Evolutionary conservation across 352 stramenopile genomes (phyloP).

Genomic region (Globisporangium recalcitrans): DNA sequence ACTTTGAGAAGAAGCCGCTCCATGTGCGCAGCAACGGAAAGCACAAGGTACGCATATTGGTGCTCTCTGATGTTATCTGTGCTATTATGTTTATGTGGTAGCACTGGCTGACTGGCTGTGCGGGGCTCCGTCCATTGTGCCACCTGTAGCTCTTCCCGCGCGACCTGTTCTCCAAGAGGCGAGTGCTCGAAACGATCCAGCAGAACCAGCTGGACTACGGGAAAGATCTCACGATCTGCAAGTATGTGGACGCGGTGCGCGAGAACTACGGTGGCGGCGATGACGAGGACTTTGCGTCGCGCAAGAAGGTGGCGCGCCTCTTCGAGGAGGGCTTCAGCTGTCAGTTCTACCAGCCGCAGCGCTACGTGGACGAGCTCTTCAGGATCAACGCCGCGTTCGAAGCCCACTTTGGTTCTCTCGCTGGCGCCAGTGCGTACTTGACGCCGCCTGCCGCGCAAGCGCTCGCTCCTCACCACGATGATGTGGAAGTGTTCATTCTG

Average conservation of each 20-base stretch:
- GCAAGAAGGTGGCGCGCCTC: conserved; percentile 51
- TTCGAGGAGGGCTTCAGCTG: conserved; percentile 75
- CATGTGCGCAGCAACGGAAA: conserved; percentile 49
- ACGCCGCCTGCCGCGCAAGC: conserved; percentile 73
- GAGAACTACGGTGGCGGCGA: conserved; percentile 69
- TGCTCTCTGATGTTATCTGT: not conserved
- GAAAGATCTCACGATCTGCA: conserved; percentile 70
- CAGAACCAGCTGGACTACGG: conserved; percentile 53
- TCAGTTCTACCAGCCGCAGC: conserved; percentile 88
- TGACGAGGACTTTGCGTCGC: conserved; percentile 39
- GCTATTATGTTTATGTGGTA: not conserved
- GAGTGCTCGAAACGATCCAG: conserved; percentile 55
- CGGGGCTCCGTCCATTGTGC: not conserved
- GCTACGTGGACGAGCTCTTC: conserved; percentile 72
- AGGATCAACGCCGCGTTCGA: conserved; percentile 78
- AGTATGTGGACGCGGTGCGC: conserved; percentile 60
- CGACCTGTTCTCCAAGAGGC: conserved; percentile 62
- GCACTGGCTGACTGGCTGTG: not conserved
- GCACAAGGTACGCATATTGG: conserved; percentile 21
- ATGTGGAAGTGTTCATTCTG: conserved; percentile 85
- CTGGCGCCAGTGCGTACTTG: conserved; percentile 74
- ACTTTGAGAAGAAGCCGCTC: conserved; percentile 87
- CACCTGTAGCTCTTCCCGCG: conserved; percentile 39
- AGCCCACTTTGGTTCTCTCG: conserved; percentile 65
- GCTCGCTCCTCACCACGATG: conserved; percentile 81